Conservation (phyloP, 2,329 filamentous ascomycete genomes). For the Colletotrichum acutatum region DNA sequence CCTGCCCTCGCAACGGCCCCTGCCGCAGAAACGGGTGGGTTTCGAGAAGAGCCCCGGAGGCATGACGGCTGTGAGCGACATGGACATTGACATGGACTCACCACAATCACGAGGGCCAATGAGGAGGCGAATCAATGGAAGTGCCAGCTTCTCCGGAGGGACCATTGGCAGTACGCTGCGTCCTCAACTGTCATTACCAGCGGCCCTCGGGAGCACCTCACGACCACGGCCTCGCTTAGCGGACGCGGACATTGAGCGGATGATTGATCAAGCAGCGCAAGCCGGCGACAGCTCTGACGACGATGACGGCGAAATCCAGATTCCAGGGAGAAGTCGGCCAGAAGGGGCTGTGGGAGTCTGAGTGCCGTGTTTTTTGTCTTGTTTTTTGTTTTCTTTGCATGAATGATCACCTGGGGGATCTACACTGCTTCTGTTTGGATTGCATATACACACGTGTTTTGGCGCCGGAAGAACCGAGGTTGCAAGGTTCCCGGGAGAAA, state of each 20-base stretch:
- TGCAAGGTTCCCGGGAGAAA: background rate
- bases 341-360: slow-evolving; percentile 38
- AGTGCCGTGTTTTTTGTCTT: background rate
- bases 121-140: slow-evolving; percentile 41
- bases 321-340: slow-evolving; percentile 51
- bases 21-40: slow-evolving; percentile 56
- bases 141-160: slow-evolving; percentile 38
- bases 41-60: slow-evolving; percentile 58
- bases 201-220: slow-evolving; percentile 54
- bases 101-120: slow-evolving; percentile 47
- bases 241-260: slow-evolving; percentile 68
- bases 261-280: slow-evolving; percentile 64
- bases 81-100: slow-evolving; percentile 55
- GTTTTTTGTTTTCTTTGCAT: background rate
- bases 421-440: background rate
- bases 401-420: too few relatives aligned
- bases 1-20: slow-evolving; percentile 60
- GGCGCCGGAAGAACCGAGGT: background rate
- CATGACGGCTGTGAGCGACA: slow-evolving; percentile 53
- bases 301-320: slow-evolving; percentile 63
- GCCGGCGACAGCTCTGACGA: slow-evolving; percentile 66
- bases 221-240: slow-evolving; percentile 55
- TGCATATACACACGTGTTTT: background rate
- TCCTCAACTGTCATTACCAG: slow-evolving; percentile 60
- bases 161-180: slow-evolving; percentile 38